A percentile compares a stretch with the other conserved stretches of the same genome.
These are phyloP conservation scores for Phlebiopsis gigantea DNA, from an alignment of 768 basidiomycete species.

Conservation along the genomic window DNA sequence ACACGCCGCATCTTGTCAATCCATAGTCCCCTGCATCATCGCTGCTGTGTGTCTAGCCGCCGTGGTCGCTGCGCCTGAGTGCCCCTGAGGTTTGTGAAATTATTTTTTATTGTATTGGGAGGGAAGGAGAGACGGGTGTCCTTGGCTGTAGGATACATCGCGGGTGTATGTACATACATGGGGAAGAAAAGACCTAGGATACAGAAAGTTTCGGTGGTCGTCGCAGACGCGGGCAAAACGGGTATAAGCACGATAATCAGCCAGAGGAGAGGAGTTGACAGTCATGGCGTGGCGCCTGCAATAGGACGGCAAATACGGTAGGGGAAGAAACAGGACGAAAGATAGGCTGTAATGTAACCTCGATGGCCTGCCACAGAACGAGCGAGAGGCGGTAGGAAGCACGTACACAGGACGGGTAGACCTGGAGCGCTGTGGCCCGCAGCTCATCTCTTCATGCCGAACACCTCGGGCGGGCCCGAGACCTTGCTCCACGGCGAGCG, in stretches of 20 bases:
- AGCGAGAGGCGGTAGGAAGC: neutral
- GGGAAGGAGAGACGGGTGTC: too few species aligned
- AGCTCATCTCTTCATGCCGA: constrained; percentile 62
- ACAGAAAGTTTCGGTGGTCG: neutral
- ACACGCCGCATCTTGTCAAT: neutral
- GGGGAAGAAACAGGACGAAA: too few species aligned
- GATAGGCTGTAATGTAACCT: neutral
- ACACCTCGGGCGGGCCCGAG: constrained; percentile 52
- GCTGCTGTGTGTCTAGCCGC: neutral
- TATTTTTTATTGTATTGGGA: too few species aligned
- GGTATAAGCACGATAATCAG: too few species aligned
- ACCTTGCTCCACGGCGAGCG: constrained; percentile 70
- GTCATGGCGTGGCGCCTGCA: too few species aligned
- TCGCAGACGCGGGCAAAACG: neutral
- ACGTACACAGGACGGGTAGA: too few species aligned
- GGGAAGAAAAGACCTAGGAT: neutral
- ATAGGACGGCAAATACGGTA: too few species aligned
- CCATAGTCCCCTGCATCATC: neutral
- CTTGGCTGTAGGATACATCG: neutral
- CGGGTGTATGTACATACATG: neutral
- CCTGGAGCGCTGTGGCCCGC: too few species aligned
- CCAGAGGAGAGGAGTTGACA: too few species aligned
- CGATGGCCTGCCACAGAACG: neutral
- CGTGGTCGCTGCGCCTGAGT: neutral
- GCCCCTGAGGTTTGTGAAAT: neutral